Base-by-base conservation (phyloP, 2,329 filamentous ascomycete genomes). In the Fusarium anthophilum region DNA sequence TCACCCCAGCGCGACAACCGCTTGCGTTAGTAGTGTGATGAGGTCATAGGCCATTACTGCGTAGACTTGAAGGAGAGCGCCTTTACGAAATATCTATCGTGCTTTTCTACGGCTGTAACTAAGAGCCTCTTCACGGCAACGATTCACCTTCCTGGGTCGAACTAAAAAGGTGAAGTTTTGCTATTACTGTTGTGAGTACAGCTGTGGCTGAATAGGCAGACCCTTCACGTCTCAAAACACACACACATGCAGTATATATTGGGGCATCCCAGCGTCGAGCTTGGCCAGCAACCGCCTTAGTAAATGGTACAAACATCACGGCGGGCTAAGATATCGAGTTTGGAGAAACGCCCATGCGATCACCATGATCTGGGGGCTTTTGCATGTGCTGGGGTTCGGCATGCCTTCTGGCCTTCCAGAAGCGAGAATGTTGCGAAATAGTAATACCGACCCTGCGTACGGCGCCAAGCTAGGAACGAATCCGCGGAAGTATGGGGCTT, bases 1-100 rank as follows among this genome's bases (percentile, higher is more conserved):
- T 32, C 60, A 55, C 38, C 63, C 59, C 63, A 66, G 65, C 72
- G 69, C 77, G 62, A 69, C 73, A 76, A 63, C 68, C 75, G 70
- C 72, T 43, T 39, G 37, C 37, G 14, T 54, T 8, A 15, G 24
- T 38, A 54, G 45, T 61, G 78, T 78, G 74, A 78, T 78, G 77
- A 78, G 70, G 74, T 78, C 77, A 78, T 78, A 60, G 57, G 57
- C 26, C 48, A 51, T 41, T 24, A 41, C 56, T 68, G 18, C 51
- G 39, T 26, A 37, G n/a, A 59, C n/a, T 61, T 24, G 39, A 39
- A 56, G 55, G 41, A 51, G 53, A 41, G 37, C 64, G 26, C 38
- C 32, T 44, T 53, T 60, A 60, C 56, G 43, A 65, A 50, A 60
- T 53, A 39, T 28, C 66, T 54, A 50, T 47, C 66, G 48, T 41